These are phyloP conservation scores for Neopestalotiopsis rosae DNA, from an alignment of 2,329 filamentous ascomycete species.

Conservation along the genomic window DNA sequence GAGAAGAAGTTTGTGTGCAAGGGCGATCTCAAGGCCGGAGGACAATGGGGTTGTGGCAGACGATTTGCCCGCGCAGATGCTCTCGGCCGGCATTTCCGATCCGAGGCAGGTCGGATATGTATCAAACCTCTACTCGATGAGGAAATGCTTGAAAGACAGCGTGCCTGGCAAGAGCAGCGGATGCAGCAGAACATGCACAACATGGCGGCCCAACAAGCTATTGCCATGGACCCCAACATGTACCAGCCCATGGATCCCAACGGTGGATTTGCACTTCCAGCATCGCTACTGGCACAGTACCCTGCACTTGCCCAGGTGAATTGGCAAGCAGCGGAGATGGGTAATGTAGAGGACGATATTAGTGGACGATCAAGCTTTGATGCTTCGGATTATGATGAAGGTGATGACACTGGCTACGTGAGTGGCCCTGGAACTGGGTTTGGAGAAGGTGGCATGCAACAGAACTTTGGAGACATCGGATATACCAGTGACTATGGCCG, in stretches of 20 bases:
- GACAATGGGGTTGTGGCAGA: slow-evolving; percentile 90
- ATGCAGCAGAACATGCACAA: slow-evolving; percentile 66
- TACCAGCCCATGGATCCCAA: slow-evolving; percentile 65
- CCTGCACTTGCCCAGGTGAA: slow-evolving; percentile 90
- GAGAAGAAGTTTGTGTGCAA: slow-evolving; percentile 99
- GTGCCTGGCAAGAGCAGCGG: slow-evolving; percentile 74
- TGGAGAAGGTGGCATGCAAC: slow-evolving; percentile 60
- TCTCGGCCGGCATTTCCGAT: slow-evolving; percentile 91
- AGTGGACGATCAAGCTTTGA: slow-evolving; percentile 84
- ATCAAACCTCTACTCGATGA: slow-evolving; percentile 98
- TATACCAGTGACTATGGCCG: slow-evolving; percentile 59
- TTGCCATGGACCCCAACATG: slow-evolving; percentile 52
- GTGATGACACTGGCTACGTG: slow-evolving; percentile 72
- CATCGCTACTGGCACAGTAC: slow-evolving; percentile 88
- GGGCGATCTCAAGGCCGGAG: slow-evolving; percentile 82
- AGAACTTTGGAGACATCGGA: slow-evolving; percentile 60
- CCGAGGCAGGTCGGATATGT: slow-evolving; percentile 92
- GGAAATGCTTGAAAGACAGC: slow-evolving; percentile 83
- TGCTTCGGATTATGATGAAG: slow-evolving; percentile 77
- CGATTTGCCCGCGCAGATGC: slow-evolving; percentile 96
- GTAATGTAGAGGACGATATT: slow-evolving; percentile 77
- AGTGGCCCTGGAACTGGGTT: slow-evolving; percentile 66
- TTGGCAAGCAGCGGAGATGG: slow-evolving; percentile 72
- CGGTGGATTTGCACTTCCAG: slow-evolving; percentile 75
- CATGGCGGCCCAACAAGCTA: slow-evolving; percentile 54